A percentile compares a stretch with the other conserved stretches of the same genome.
Evolutionary conservation across 2,329 filamentous ascomycete genomes (phyloP).

Genomic region (Mollisia scopiformis): DNA sequence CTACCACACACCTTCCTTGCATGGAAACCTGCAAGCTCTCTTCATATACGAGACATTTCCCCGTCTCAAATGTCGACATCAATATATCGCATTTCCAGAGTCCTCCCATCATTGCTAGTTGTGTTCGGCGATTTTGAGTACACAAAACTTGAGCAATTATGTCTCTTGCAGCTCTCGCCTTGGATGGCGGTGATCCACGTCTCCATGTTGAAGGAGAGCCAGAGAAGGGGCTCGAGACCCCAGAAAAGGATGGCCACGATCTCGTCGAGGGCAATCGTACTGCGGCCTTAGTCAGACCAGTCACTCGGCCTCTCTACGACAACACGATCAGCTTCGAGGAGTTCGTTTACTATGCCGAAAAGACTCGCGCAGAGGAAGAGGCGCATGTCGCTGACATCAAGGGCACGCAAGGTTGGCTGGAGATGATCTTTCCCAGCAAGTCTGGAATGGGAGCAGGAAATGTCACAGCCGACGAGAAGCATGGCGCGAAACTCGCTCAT

Average conservation of each 20-base stretch:
- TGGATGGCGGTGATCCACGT: neutral
- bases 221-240: neutral
- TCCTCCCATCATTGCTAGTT: neutral
- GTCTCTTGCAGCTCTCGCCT: neutral
- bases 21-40: neutral
- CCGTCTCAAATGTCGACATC: neutral
- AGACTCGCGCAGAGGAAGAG: conserved; percentile 10
- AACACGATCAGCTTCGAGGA: neutral
- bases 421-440: conserved; percentile 10
- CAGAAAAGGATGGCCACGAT: neutral
- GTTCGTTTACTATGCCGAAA: neutral
- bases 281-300: neutral
- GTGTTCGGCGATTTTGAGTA: no score
- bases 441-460: conserved; percentile 4
- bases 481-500: neutral
- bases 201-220: neutral
- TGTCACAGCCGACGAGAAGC: neutral
- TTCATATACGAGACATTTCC: neutral
- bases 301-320: neutral
- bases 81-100: no score
- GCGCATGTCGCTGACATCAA: conserved; percentile 5
- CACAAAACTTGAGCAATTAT: neutral
- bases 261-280: neutral
- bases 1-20: neutral
- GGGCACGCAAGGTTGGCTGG: neutral